A percentile compares a stretch with the other conserved stretches of the same genome.
Conservation (phyloP, 140 eudicot species). For the Senecio squalidus region DNA sequence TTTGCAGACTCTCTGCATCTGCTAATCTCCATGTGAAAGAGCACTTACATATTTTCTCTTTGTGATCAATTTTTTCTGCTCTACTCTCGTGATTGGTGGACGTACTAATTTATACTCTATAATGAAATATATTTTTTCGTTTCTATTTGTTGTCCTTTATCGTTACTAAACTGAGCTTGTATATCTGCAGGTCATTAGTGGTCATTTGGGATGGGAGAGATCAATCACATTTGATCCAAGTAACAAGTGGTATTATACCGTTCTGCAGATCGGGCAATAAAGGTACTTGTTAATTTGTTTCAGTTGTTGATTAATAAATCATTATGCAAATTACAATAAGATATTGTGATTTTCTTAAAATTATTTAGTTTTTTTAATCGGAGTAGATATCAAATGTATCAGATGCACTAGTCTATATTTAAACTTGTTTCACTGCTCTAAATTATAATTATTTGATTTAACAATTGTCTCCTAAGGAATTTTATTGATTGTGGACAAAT, state of each 20-base stretch:
- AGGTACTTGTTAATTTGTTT: too few species aligned
- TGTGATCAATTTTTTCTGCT: not conserved
- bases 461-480: too few species aligned
- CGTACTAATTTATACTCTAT: too few species aligned
- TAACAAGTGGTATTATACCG: constrained; percentile 92
- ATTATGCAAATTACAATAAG: too few species aligned
- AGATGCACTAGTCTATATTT: too few species aligned
- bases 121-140: not conserved
- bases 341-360: too few species aligned
- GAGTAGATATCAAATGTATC: too few species aligned
- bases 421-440: not conserved
- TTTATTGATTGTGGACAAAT: constrained; percentile 44
- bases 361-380: too few species aligned
- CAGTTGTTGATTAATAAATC: too few species aligned
- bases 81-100: not conserved
- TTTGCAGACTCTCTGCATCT: constrained; percentile 1
- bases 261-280: constrained; percentile 93
- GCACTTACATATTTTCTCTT: not conserved
- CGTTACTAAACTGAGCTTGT: not conserved
- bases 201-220: constrained; percentile 99
- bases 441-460: too few species aligned
- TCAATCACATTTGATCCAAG: constrained; percentile 92
- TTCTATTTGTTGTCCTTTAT: not conserved
- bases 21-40: not conserved
- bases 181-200: constrained; percentile 80